phyloP scores from a whole-genome alignment of 331 rosid genomes.

The Quercus phellos region DNA sequence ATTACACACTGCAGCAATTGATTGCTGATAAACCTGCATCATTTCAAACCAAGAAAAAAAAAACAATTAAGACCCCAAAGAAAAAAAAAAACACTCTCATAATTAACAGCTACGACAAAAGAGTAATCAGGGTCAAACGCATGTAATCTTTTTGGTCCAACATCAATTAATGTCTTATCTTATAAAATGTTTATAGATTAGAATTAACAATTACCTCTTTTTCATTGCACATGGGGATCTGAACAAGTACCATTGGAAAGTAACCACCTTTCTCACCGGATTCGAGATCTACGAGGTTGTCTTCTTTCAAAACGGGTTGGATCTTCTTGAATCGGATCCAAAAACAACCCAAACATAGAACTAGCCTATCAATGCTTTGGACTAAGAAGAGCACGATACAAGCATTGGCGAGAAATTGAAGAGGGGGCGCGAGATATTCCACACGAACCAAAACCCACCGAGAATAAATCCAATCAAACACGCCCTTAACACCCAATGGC shows the following conservation, averaged over 20 bases:
- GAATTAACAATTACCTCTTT: constrained; percentile 49
- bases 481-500: constrained; percentile 45
- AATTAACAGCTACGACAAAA: neutral
- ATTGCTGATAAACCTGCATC: constrained; percentile 82
- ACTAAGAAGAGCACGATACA: constrained; percentile 69
- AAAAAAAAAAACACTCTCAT: neutral
- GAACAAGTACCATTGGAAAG: constrained; percentile 84
- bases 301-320: constrained; percentile 55
- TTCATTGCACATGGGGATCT: constrained; percentile 98
- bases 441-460: constrained; percentile 69
- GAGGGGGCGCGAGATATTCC: constrained; percentile 74
- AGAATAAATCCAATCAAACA: constrained; percentile 58
- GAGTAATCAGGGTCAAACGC: no score
- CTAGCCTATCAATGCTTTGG: constrained; percentile 77
- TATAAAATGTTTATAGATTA: no score
- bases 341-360: constrained; percentile 75
- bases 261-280: constrained; percentile 56
- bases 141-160: no score
- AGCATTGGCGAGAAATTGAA: constrained; percentile 70
- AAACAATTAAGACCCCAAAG: neutral
- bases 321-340: constrained; percentile 79
- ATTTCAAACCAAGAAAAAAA: neutral
- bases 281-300: constrained; percentile 47
- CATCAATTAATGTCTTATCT: no score
- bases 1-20: constrained; percentile 81